Evolutionary conservation across 2,329 filamentous ascomycete species (phyloP), one percentile per base, ranked within the genome.

Genomic region (Rhynchosporium agropyri): DNA sequence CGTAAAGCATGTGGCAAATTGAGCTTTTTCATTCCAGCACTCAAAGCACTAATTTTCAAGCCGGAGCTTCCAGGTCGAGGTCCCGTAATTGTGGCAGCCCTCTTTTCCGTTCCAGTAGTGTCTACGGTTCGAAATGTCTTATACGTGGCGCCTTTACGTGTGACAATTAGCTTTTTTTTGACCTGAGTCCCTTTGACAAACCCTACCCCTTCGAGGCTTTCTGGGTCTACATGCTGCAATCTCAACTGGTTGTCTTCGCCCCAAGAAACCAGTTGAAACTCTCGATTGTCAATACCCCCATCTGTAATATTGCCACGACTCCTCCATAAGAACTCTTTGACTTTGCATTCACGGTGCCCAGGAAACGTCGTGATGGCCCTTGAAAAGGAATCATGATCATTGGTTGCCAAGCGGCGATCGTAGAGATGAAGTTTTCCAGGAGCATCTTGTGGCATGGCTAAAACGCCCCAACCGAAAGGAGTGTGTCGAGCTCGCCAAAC

Each of bases 241-340:
- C 90, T 88, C 36, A 97, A 80, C 71, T 92, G 85, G 68, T 89
- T 90, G 74, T 97, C 94, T 55, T 90, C 88, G 31, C 92, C 92
- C 93, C 93, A 97, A 0, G 93, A 93, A 0, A 97, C 91, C 20
- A 97, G 81, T 75, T 97, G 93, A 67, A 97, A 97, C 58, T 97
- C 93, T 70, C 94, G 86, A 65, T 92, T 81, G 71, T 97, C 93
- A 51, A 89, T 77, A n/a, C 84, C 83, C 60, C 91, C 84, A 15
- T 85, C 83, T 20, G 81, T 80, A 42, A 88, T 81, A 15, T 77
- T 77, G 43, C 93, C 93, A 61, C 93, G 86, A 54, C 86, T 85
- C 74, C 93, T 84, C 93, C 93, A 97, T 10, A 97, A 78, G 65
- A 97, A 97, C 71, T 97, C 93, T 72, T 95, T 96, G 36, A 91